Conservation (phyloP, 495 filamentous ascomycete species). For the Physcia stellaris region DNA sequence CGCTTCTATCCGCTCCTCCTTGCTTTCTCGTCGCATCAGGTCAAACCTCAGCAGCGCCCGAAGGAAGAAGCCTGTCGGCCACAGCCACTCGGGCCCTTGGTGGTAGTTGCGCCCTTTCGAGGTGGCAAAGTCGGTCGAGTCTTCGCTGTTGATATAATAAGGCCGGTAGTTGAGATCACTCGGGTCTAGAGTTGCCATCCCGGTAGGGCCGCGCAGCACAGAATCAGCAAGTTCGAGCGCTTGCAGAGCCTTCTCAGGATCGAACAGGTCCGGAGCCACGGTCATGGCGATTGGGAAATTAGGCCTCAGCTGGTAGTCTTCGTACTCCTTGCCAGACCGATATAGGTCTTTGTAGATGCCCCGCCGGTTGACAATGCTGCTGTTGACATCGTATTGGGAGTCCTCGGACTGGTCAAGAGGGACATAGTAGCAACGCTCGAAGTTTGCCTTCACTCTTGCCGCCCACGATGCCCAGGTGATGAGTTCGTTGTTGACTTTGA, state of each 20-base stretch:
- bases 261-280: constrained; percentile 81
- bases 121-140: constrained; percentile 76
- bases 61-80: constrained; percentile 92
- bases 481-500: constrained; percentile 39
- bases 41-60: constrained; percentile 86
- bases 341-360: constrained; percentile 98
- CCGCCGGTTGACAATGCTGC: constrained; percentile 64
- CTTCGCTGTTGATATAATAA: constrained; percentile 89
- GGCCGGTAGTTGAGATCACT: constrained; percentile 82
- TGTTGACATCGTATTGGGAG: constrained; percentile 62
- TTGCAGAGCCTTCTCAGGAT: constrained; percentile 55
- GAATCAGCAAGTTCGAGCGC: constrained; percentile 69
- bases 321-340: constrained; percentile 80
- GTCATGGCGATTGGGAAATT: constrained; percentile 97
- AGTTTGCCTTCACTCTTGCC: constrained; percentile 62
- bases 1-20: constrained; percentile 57
- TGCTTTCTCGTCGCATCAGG: constrained; percentile 51
- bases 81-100: constrained; percentile 98
- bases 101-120: constrained; percentile 95
- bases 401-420: constrained; percentile 58
- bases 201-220: constrained; percentile 69
- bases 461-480: constrained; percentile 77
- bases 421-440: constrained; percentile 82
- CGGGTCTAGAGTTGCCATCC: constrained; percentile 94
- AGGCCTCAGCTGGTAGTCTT: constrained; percentile 90